These are phyloP conservation scores for Solanum chiquidenum DNA, from an alignment of 257 asterid genomes.

Conservation along the genomic window DNA sequence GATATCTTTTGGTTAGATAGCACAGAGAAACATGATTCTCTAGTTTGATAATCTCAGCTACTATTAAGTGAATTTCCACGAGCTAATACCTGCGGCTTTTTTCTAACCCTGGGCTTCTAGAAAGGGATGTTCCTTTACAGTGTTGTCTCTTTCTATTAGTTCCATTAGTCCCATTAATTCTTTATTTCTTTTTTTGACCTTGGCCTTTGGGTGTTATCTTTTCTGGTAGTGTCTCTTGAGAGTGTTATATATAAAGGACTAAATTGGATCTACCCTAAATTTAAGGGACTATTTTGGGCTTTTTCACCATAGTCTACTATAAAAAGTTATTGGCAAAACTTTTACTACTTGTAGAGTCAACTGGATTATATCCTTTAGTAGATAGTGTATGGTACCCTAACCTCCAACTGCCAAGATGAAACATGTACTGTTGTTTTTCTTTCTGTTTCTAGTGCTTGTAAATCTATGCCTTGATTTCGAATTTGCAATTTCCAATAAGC, in stretches of 20 bases:
- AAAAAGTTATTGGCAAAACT: not conserved
- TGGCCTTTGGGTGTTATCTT: not conserved
- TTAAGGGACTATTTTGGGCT: not conserved
- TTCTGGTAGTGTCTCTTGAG: not conserved
- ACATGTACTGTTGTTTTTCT: not conserved
- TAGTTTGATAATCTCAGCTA: not conserved
- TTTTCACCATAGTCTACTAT: not conserved
- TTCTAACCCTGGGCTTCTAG: not conserved
- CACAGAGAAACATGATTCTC: not conserved
- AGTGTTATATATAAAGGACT: not conserved
- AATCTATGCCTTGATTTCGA: not conserved
- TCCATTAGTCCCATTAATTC: not conserved
- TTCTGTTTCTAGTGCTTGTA: not conserved
- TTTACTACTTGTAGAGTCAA: not conserved
- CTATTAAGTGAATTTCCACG: not conserved
- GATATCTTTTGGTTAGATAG: not conserved
- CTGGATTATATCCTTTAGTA: not conserved
- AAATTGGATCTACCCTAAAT: not conserved
- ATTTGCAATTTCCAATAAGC: slow-evolving; percentile 6
- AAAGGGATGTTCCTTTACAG: not conserved
- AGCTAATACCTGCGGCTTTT: not conserved
- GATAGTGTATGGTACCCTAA: not conserved
- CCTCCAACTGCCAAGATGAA: not conserved
- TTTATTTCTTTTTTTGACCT: not conserved
- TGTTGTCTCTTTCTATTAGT: not conserved